Base-by-base conservation (phyloP, 2,329 filamentous ascomycete species). In the Neonectria hederae region DNA sequence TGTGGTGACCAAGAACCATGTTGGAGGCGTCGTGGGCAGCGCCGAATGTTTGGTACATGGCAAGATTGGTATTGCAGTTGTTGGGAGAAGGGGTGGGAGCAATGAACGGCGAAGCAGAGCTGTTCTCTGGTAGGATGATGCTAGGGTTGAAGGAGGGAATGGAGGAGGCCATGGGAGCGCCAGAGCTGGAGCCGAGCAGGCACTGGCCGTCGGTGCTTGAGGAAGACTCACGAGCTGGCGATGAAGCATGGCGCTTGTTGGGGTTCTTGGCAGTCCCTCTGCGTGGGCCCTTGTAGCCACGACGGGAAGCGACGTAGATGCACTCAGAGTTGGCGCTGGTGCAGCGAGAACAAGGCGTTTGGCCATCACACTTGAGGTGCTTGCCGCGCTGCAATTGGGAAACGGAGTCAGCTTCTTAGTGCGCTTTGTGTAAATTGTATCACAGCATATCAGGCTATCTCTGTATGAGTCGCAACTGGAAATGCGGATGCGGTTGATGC, bases 331-430 rank as follows among this genome's bases (percentile, higher is more conserved):
- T 84, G 52, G 85, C 84, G 54, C 81, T 78, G 22, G 80, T 79
- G 77, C 92, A 94, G 58, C 92, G 88, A 51, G 86, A 84, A 78
- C 92, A 94, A 13, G 92, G 91, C 32, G 80, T 89, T 40, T 82
- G 79, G 28, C 90, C 91, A 76, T 94, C 90, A 75, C 92, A 94
- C 76, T 93, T 94, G 53, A 94, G 83, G 77, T 94, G 92, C 74
- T 92, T 88, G 67, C 75, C 80, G 55, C 87, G 83, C 86, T 89
- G 74, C 35, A 26, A 24, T 28, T 13, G 38, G 26, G 26, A 28
- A 35, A 14, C 21, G 59, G 46, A 30, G 63, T 70, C 40, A 69
- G 68, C 17, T 45, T 38, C 19, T 54, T 40, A 32, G 24, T 55
- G 30, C 38, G 24, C 21, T 7, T 35, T 43, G 13, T 40, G n/a